A percentile compares a stretch with the other conserved stretches of the same genome.
phyloP scores from a whole-genome alignment of 257 asterid genomes.

The Phtheirospermum japonicum region DNA sequence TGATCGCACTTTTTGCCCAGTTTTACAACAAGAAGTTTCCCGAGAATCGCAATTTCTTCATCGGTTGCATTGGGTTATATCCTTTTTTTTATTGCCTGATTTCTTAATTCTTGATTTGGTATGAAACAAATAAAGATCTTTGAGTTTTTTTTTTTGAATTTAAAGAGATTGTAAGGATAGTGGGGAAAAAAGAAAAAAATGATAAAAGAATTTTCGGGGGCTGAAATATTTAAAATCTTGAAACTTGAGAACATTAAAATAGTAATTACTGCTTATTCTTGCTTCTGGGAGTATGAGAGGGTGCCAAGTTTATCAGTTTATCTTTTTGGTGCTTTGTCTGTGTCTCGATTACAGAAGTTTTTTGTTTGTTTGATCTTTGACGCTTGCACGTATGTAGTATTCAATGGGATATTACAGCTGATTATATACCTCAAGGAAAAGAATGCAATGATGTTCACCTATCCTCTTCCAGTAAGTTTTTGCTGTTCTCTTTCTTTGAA shows the following conservation, averaged over 20 bases:
- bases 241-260: not conserved
- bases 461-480: conserved; percentile 80
- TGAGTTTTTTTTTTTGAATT: not conserved
- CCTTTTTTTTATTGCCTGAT: conserved; percentile 50
- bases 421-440: conserved; percentile 67
- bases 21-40: conserved; percentile 93
- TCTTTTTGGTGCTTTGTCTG: conserved; percentile 4
- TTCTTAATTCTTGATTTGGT: not conserved
- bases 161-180: not conserved
- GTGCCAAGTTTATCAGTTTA: not conserved
- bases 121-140: no score
- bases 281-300: not conserved
- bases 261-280: not conserved
- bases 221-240: not conserved
- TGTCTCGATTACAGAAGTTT: conserved; percentile 5
- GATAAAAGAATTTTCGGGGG: not conserved
- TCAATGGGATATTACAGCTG: conserved; percentile 76
- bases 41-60: conserved; percentile 72
- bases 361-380: conserved; percentile 53
- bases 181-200: not conserved
- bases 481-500: conserved; percentile 4
- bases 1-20: conserved; percentile 86
- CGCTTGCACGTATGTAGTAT: conserved; percentile 78
- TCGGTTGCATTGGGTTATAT: conserved; percentile 86
- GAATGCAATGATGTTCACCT: conserved; percentile 83